A percentile compares a stretch with the other conserved stretches of the same genome.
phyloP scores from a whole-genome alignment of 192 early-diverging fungal genomes.

The Pilobolus umbonatus region DNA sequence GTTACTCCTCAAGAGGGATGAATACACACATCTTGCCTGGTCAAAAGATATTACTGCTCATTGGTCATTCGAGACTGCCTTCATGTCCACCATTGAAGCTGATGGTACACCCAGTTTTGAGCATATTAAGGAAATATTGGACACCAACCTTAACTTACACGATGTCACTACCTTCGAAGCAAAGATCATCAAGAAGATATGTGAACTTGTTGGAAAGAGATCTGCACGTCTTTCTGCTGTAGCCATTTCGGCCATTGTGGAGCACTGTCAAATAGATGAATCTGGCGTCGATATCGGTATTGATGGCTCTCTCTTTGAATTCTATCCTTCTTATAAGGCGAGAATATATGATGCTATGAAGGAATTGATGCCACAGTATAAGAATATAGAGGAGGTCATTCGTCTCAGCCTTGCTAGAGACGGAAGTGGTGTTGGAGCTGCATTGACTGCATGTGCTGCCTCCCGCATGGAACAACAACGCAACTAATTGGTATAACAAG shows the following conservation, averaged over 20 bases:
- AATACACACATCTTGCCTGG: conserved; percentile 3
- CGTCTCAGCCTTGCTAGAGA: conserved; percentile 34
- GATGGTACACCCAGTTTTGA: conserved; percentile 61
- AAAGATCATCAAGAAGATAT: conserved; percentile 75
- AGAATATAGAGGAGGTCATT: conserved; percentile 11
- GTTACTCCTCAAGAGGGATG: conserved; percentile 67
- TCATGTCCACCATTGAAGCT: conserved; percentile 72
- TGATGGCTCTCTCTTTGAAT: conserved; percentile 64
- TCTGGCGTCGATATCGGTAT: conserved; percentile 61
- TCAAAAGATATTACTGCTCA: conserved; percentile 61
- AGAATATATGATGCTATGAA: conserved; percentile 68
- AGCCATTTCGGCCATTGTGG: conserved; percentile 63
- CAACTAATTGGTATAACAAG: background rate
- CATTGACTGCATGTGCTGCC: conserved; percentile 32
- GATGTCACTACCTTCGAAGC: conserved; percentile 67
- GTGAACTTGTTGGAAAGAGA: conserved; percentile 79
- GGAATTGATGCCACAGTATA: conserved; percentile 56
- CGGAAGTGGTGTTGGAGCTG: conserved; percentile 39
- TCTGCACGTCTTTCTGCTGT: conserved; percentile 80
- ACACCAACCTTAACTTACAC: conserved; percentile 63
- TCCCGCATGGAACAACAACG: conserved; percentile 18
- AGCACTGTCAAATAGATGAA: conserved; percentile 50
- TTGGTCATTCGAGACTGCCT: conserved; percentile 74
- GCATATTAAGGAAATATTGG: conserved; percentile 65
- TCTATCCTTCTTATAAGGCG: conserved; percentile 58